A percentile compares a stretch with the other conserved stretches of the same genome.
These are phyloP conservation scores for Coemansia sp. DNA, from an alignment of 192 early-diverging fungal genomes.

Conservation along the genomic window DNA sequence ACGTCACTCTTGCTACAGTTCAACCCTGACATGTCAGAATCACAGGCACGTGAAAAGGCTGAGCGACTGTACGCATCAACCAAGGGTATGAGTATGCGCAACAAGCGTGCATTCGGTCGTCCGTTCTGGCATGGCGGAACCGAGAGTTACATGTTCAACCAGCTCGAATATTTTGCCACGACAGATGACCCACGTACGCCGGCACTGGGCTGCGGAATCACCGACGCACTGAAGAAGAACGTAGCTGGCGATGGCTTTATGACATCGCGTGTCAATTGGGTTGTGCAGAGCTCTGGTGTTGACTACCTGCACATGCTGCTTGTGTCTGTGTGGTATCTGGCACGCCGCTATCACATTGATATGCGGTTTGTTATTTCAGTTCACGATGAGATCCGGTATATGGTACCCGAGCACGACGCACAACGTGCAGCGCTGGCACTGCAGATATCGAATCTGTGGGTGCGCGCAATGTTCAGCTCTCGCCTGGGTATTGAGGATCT, in stretches of 20 bases:
- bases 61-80: conserved; percentile 72
- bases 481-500: too few relatives aligned
- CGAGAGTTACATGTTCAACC: conserved; percentile 95
- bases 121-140: conserved; percentile 84
- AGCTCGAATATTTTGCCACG: conserved; percentile 76
- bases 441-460: too few relatives aligned
- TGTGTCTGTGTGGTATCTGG: too few relatives aligned
- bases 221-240: conserved; percentile 71
- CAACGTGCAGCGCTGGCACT: too few relatives aligned
- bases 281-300: conserved; percentile 97
- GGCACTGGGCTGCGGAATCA: conserved; percentile 81
- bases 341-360: too few relatives aligned
- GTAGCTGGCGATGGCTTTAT: conserved; percentile 63
- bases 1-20: conserved; percentile 74
- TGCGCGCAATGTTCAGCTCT: too few relatives aligned
- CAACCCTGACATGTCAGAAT: conserved; percentile 65
- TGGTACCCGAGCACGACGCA: too few relatives aligned
- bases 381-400: too few relatives aligned
- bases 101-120: conserved; percentile 20
- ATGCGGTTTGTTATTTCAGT: too few relatives aligned
- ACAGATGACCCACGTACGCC: conserved; percentile 76
- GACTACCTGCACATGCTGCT: too few relatives aligned
- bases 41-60: conserved; percentile 64
- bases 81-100: conserved; percentile 69
- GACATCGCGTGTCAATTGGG: conserved; percentile 94